Conservation (phyloP, 306 rosid genomes). For the Prunus armeniaca region DNA sequence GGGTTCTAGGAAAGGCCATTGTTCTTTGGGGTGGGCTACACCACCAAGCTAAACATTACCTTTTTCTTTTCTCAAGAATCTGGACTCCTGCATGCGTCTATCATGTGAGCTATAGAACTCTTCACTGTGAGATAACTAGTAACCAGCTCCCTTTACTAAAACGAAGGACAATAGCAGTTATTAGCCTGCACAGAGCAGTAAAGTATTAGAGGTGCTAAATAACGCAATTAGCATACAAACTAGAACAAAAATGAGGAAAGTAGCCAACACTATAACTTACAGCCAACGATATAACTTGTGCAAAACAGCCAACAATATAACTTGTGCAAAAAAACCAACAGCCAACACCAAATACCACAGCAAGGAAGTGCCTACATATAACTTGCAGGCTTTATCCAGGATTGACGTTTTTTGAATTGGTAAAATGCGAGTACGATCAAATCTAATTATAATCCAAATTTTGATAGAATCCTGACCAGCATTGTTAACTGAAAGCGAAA, state of each 20-base stretch:
- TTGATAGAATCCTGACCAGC: too few relatives aligned
- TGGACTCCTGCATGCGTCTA: neutral
- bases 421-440: too few relatives aligned
- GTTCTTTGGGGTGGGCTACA: neutral
- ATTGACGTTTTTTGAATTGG: too few relatives aligned
- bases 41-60: neutral
- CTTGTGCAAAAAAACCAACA: too few relatives aligned
- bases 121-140: neutral
- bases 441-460: too few relatives aligned
- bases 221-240: neutral
- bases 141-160: neutral
- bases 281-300: too few relatives aligned
- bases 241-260: neutral
- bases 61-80: neutral
- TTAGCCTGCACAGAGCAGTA: neutral
- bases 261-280: too few relatives aligned
- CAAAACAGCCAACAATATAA: too few relatives aligned
- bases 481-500: too few relatives aligned
- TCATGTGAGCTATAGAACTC: neutral
- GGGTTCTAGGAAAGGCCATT: slow-evolving; percentile 49
- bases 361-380: too few relatives aligned
- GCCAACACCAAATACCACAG: too few relatives aligned
- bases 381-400: too few relatives aligned
- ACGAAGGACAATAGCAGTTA: neutral
- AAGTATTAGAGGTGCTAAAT: neutral